Base-by-base conservation (phyloP, 495 filamentous ascomycete species). In the Podospora pseudocomata region DNA sequence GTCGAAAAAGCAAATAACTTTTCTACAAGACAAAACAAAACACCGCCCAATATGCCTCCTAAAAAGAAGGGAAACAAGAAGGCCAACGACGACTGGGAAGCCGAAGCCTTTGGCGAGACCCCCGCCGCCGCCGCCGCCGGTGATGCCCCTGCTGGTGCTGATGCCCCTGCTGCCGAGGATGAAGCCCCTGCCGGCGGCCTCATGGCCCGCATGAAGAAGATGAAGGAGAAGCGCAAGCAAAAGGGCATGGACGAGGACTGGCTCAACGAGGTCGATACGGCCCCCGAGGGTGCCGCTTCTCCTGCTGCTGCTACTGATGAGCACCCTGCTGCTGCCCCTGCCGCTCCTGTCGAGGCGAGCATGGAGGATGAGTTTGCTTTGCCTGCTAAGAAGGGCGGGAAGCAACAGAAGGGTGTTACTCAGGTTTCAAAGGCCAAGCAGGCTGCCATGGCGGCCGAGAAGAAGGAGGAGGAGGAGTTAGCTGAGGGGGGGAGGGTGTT, bases 51-150 rank as follows among this genome's bases (percentile, higher is more conserved):
- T 5, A 96, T 97, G 94, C 83, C 93, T 71, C 93, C 94, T 55
- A 97, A 97, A 82, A 97, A 96, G 85, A 95, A 96, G 85, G 93
- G 94, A 84, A 90, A 89, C 77, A 96, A 92, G 82, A 92, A 90
- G 80, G 89, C 86, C 73, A 86, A 91, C 74, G 92, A 96, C 75
- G 92, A 97, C 82, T 98, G 96, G 95, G 95, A 99, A 74, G 88
- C 91, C 53, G 95, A 97, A n/a, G 84, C 97, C 16, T 94, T 92
- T 70, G 96, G 97, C 80, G 76, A 86, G 34, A 85, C 79, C 44
- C 78, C 78, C 53, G 78, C 83, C 2, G 70, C 73, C 7, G 78
- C 81, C 63, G 54, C 65, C 66, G 32, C 79, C 7, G 67, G 71
- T 9, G 80, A 71, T 9, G 80, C 74, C 26, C 6, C 3, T 16